A percentile compares a stretch with the other conserved stretches of the same genome.
Evolutionary conservation across 495 filamentous ascomycete genomes (phyloP).

Genomic region (Monascus purpureus): DNA sequence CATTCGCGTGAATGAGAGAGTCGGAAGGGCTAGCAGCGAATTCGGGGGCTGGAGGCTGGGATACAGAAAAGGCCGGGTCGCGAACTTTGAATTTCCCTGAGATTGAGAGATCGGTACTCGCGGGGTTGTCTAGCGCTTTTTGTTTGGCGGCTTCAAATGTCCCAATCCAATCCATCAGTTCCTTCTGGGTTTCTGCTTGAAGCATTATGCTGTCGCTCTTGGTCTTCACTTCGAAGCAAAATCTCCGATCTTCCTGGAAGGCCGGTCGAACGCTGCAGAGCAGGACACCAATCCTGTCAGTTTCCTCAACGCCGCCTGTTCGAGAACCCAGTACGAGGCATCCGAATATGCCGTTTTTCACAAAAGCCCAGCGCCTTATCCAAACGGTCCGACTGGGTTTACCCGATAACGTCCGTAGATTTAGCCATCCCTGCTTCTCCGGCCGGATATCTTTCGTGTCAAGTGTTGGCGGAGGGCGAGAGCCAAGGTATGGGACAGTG

Average conservation of each 20-base stretch:
- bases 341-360: conserved; percentile 90
- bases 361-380: conserved; percentile 87
- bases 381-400: conserved; percentile 80
- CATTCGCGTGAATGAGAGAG: conserved; percentile 43
- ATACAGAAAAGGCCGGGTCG: conserved; percentile 88
- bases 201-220: conserved; percentile 82
- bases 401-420: conserved; percentile 65
- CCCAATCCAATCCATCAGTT: conserved; percentile 83
- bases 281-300: conserved; percentile 87
- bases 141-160: conserved; percentile 89
- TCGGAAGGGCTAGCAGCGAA: conserved; percentile 69
- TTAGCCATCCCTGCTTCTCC: conserved; percentile 94
- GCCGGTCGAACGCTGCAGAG: conserved; percentile 86
- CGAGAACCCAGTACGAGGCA: conserved; percentile 81
- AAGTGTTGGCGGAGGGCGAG: conserved; percentile 47
- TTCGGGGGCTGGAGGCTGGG: conserved; percentile 72
- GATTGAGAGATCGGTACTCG: conserved; percentile 45
- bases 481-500: conserved; percentile 73
- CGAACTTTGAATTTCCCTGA: conserved; percentile 38
- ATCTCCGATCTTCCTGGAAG: conserved; percentile 82
- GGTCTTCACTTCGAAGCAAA: conserved; percentile 98
- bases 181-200: conserved; percentile 82
- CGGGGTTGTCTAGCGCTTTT: conserved; percentile 69
- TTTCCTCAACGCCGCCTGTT: conserved; percentile 81
- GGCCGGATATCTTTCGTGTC: conserved; percentile 23